Conservation (phyloP, 2,329 filamentous ascomycete species). For the Geoglossum cookeanum region DNA sequence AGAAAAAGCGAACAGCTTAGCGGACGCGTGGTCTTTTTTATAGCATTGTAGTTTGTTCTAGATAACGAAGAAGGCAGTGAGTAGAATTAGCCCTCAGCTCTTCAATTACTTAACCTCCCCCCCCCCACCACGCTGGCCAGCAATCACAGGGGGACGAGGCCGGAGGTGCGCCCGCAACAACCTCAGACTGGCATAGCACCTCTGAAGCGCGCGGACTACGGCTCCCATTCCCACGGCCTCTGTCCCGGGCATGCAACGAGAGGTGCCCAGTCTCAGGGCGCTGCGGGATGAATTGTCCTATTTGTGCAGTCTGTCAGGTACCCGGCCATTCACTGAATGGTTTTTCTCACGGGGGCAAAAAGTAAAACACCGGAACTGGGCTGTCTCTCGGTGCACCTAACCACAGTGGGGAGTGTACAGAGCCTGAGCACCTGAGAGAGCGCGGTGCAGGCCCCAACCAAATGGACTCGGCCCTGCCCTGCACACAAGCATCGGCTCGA, state of each 20-base stretch:
- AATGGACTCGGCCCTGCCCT: background rate
- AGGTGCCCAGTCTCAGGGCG: background rate
- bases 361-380: background rate
- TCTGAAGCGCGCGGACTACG: background rate
- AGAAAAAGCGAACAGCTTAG: background rate
- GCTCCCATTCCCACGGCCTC: background rate
- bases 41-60: background rate
- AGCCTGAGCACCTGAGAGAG: background rate
- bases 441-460: background rate
- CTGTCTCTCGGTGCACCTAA: background rate
- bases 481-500: background rate
- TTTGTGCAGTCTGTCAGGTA: background rate
- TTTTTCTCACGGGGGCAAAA: background rate
- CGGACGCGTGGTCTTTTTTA: background rate
- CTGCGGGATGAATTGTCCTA: background rate
- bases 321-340: background rate
- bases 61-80: background rate
- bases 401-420: background rate
- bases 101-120: background rate
- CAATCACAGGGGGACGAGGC: background rate
- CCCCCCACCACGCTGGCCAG: background rate
- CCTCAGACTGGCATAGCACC: background rate
- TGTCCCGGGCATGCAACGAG: background rate
- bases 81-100: background rate
- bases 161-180: background rate